Conservation (phyloP, 345 rosid species). For the Linum lewisii region DNA sequence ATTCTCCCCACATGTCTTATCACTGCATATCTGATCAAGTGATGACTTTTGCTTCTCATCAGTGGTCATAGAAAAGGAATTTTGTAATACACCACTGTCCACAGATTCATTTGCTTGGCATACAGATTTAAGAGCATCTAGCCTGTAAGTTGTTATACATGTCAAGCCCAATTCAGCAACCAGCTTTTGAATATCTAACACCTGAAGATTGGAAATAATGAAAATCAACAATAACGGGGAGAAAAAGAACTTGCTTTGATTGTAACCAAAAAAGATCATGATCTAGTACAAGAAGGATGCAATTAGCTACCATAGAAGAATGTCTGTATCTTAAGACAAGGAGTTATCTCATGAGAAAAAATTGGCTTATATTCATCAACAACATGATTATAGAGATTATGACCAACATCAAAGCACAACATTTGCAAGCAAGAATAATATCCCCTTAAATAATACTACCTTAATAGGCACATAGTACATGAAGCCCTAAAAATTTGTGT, state of each 20-base stretch:
- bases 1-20: conserved; percentile 16
- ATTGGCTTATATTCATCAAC: neutral
- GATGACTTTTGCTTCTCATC: conserved; percentile 24
- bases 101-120: conserved; percentile 31
- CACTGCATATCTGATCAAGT: conserved; percentile 22
- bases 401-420: neutral
- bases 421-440: neutral
- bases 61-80: conserved; percentile 19
- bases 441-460: neutral
- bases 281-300: neutral
- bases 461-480: neutral
- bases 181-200: conserved; percentile 63
- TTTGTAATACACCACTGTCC: conserved; percentile 21
- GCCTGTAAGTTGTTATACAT: conserved; percentile 67
- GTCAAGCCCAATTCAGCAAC: conserved; percentile 81
- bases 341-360: too few relatives aligned
- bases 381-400: neutral
- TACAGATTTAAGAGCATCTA: conserved; percentile 90
- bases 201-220: conserved; percentile 27
- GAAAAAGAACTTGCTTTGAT: too few relatives aligned
- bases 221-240: neutral
- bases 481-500: neutral
- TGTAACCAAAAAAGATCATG: neutral
- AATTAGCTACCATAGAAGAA: neutral
- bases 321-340: neutral